These are phyloP conservation scores for Lolium perenne DNA, from an alignment of 176 grass and related monocot genomes.

Conservation along the genomic window DNA sequence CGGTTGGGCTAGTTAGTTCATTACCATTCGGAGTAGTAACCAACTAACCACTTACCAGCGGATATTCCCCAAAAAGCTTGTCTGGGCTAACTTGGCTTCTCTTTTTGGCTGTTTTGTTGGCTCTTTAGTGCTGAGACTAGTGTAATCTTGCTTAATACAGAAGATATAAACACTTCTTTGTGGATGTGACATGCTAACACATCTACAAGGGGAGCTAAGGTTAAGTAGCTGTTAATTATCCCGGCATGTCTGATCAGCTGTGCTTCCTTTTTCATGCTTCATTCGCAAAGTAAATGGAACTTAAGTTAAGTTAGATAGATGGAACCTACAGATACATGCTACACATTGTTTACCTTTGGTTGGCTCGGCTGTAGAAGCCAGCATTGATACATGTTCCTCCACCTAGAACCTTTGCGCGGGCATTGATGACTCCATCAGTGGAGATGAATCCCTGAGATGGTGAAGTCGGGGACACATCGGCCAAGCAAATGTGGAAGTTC, in stretches of 20 bases:
- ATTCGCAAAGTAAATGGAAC: slow-evolving; percentile 7
- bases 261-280: slow-evolving; percentile 16
- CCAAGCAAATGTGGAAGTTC: slow-evolving; percentile 89
- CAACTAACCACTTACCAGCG: not conserved
- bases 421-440: slow-evolving; percentile 91
- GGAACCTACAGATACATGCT: slow-evolving; percentile 3
- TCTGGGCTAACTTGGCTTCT: not conserved
- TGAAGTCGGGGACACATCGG: slow-evolving; percentile 61
- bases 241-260: not conserved
- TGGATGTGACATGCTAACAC: slow-evolving; percentile 36
- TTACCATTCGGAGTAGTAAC: not conserved
- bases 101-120: not conserved
- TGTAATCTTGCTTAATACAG: not conserved
- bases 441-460: slow-evolving; percentile 85
- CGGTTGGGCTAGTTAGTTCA: not conserved
- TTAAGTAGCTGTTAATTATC: not conserved
- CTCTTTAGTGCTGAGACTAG: not conserved
- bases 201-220: not conserved
- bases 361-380: slow-evolving; percentile 90
- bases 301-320: slow-evolving; percentile 22
- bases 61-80: not conserved
- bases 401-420: slow-evolving; percentile 77
- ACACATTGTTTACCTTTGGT: slow-evolving; percentile 57
- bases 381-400: slow-evolving; percentile 93
- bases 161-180: not conserved